These are phyloP conservation scores for Xylaria scruposa DNA, from an alignment of 495 filamentous ascomycete genomes.

Conservation along the genomic window DNA sequence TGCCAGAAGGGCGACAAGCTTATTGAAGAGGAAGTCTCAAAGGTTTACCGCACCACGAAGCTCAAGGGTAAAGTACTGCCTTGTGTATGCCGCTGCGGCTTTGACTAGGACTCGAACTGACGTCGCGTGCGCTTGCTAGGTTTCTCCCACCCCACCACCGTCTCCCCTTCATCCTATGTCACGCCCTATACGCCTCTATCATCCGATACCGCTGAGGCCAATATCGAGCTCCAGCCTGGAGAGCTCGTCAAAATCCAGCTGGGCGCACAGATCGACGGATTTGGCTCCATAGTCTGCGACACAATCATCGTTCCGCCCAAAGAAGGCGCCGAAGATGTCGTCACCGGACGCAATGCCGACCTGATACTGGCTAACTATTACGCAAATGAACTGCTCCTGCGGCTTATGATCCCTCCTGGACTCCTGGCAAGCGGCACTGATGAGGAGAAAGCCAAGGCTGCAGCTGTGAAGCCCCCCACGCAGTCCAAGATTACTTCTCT, in stretches of 20 bases:
- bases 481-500: slow-evolving; percentile 84
- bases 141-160: slow-evolving; percentile 90
- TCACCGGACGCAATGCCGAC: slow-evolving; percentile 80
- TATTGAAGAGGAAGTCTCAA: slow-evolving; percentile 88
- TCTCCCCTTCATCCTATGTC: slow-evolving; percentile 92
- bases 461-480: slow-evolving; percentile 76
- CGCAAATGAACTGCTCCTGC: slow-evolving; percentile 91
- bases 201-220: slow-evolving; percentile 84
- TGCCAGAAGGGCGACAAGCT: slow-evolving; percentile 96
- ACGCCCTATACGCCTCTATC: slow-evolving; percentile 94
- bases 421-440: slow-evolving; percentile 82
- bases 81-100: slow-evolving; percentile 5
- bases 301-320: slow-evolving; percentile 74
- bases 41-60: slow-evolving; percentile 99
- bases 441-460: slow-evolving; percentile 93
- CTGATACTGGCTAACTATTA: slow-evolving; percentile 90
- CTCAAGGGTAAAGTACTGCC: slow-evolving; percentile 74
- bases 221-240: slow-evolving; percentile 74
- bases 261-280: slow-evolving; percentile 96
- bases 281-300: slow-evolving; percentile 95
- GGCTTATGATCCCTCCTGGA: slow-evolving; percentile 88
- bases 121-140: slow-evolving; percentile 53
- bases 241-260: slow-evolving; percentile 96
- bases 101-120: slow-evolving; percentile 29
- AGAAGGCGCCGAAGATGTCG: slow-evolving; percentile 60